These are phyloP conservation scores for Melanogaster broomeanus DNA, from an alignment of 768 basidiomycete genomes.

Conservation along the genomic window DNA sequence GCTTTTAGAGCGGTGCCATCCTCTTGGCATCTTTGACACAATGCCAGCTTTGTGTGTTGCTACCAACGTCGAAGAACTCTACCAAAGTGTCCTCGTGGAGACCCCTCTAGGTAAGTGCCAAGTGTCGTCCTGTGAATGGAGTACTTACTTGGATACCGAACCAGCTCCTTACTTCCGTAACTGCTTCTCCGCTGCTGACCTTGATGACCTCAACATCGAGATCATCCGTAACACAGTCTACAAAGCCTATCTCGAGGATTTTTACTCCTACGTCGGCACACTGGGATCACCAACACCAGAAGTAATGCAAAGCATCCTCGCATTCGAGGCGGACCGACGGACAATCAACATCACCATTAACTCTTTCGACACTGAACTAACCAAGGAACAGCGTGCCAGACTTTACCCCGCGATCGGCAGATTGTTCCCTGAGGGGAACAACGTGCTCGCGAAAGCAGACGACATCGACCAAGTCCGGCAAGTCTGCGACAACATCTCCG, in stretches of 20 bases:
- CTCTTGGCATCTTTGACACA: constrained; percentile 94
- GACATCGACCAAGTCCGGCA: constrained; percentile 91
- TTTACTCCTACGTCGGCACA: constrained; percentile 78
- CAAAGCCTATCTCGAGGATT: constrained; percentile 98
- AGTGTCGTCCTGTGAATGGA: neutral
- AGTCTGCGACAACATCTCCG: constrained; percentile 84
- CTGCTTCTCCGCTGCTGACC: constrained; percentile 91
- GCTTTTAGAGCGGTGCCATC: constrained; percentile 94
- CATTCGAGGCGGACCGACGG: constrained; percentile 96
- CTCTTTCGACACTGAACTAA: constrained; percentile 93
- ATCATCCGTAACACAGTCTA: constrained; percentile 99
- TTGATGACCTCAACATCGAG: constrained; percentile 99
- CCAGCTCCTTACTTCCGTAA: constrained; percentile 94
- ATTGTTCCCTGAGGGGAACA: constrained; percentile 95
- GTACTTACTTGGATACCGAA: neutral
- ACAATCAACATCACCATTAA: constrained; percentile 99
- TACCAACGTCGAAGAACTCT: constrained; percentile 97
- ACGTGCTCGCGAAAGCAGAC: constrained; percentile 89
- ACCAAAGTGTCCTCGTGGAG: constrained; percentile 95
- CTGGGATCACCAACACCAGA: constrained; percentile 86
- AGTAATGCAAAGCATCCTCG: constrained; percentile 88
- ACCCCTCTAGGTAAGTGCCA: constrained; percentile 85
- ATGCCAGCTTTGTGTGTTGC: constrained; percentile 99
- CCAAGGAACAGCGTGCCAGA: constrained; percentile 92
- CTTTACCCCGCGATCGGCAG: constrained; percentile 94